Base-by-base conservation (phyloP, 23 red algal genomes). In the Gracilaria domingensis region DNA sequence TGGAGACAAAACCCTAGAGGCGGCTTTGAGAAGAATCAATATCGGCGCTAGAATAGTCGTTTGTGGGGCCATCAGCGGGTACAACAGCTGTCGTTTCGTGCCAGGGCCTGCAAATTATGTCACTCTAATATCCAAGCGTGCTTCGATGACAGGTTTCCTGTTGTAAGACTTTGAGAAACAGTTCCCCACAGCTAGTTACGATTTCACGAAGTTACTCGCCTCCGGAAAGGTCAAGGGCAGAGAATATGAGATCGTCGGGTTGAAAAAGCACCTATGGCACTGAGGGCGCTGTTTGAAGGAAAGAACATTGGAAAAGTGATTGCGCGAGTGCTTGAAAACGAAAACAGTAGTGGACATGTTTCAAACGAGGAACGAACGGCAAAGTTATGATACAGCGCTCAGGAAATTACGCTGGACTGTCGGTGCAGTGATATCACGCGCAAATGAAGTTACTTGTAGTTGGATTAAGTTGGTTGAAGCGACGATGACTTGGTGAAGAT, bases 261-360 rank as follows among this genome's bases (percentile, higher is more conserved):
- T 96, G 56, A 66, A 30, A 18, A 84, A 84, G 89, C 94, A 29
- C 87, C 87, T 9, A n/a, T 25, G 47, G 94, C 88, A 13, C 49
- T 96, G n/a, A 51, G 62, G 26, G 53, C 39, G 14, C 82, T 96
- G 28, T 96, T 96, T 79, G 64, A 88, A 17, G 94, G 94, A 40
- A 80, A 85, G 47, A 96, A 96, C 64, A 88, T 77, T n/a, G 94
- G 94, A 12, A 96, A 96, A 56, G 81, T 96, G 33, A 75, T 96
- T 42, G 72, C 92, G 20, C 54, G 80, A 50, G 94, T 96, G 0
- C 67, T 55, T 61, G 75, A 91, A 72, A n/a, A 72, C 38, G 64
- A 61, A 2, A 48, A 48, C 21, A 11, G 0, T 26, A 29, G 26
- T 18, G 36, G 20, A 1, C 36, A 45, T 8, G 70, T 11, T 48